Conservation (phyloP, 192 early-diverging fungal genomes). For the Geranomyces variabilis region DNA sequence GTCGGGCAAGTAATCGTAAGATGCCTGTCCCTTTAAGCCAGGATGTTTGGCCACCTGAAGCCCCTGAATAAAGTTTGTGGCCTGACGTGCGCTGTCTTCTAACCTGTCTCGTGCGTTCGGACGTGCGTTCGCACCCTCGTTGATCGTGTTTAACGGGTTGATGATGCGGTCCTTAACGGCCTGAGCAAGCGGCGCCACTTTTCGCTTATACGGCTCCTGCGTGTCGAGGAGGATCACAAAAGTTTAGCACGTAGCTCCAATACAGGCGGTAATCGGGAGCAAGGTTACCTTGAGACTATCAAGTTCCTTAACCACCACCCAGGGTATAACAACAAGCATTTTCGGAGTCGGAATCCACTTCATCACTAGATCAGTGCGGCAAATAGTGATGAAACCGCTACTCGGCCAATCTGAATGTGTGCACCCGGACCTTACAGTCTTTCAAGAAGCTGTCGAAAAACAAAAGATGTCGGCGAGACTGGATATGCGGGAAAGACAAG, state of each 20-base stretch:
- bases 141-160: not conserved
- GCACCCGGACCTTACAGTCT: not conserved
- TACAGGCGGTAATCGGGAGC: not conserved
- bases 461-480: not conserved
- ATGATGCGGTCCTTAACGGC: not conserved
- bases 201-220: not conserved
- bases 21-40: constrained; percentile 16
- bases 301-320: constrained; percentile 32
- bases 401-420: not conserved
- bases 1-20: constrained; percentile 21
- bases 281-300: constrained; percentile 27
- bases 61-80: constrained; percentile 17
- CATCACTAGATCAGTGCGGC: constrained; percentile 8
- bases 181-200: not conserved
- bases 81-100: constrained; percentile 16
- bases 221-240: not conserved
- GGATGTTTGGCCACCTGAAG: not conserved
- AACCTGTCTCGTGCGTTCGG: not conserved
- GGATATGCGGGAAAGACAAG: not conserved
- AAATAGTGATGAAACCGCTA: too few species aligned
- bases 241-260: not conserved
- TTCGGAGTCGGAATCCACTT: constrained; percentile 13
- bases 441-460: too few species aligned
- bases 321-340: constrained; percentile 26
- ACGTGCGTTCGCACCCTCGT: not conserved